Percentiles rank a stretch among this genome's conserved stretches.
phyloP scores from a whole-genome alignment of 1,139 yeast species.

The Pichia sp. region DNA sequence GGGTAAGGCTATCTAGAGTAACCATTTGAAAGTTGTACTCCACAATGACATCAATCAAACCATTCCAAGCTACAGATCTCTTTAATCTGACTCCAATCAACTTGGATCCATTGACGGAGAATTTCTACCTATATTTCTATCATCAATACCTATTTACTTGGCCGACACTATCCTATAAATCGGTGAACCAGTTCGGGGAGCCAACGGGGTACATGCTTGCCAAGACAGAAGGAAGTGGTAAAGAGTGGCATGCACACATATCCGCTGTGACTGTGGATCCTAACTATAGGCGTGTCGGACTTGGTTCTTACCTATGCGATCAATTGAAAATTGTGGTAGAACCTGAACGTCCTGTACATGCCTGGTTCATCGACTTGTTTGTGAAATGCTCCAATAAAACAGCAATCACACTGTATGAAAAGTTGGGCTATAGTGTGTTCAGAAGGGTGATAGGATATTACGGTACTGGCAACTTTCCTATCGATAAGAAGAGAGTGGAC shows the following conservation, averaged over 20 bases:
- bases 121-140: slow-evolving; percentile 80
- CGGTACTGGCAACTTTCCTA: slow-evolving; percentile 41
- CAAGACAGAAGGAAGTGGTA: slow-evolving; percentile 82
- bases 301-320: slow-evolving; percentile 73
- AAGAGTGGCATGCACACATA: slow-evolving; percentile 94
- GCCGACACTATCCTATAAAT: slow-evolving; percentile 87
- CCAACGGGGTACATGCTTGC: slow-evolving; percentile 87
- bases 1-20: too few relatives aligned
- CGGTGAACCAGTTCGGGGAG: slow-evolving; percentile 40
- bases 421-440: slow-evolving; percentile 78
- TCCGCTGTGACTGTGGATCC: slow-evolving; percentile 92
- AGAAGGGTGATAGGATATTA: slow-evolving; percentile 91
- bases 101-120: slow-evolving; percentile 85
- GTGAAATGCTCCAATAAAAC: slow-evolving; percentile 79
- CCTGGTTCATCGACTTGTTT: slow-evolving; percentile 83
- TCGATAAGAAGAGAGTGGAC: slow-evolving; percentile 37
- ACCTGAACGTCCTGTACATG: slow-evolving; percentile 59
- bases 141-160: slow-evolving; percentile 76
- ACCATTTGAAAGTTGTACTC: too few relatives aligned
- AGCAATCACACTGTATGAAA: slow-evolving; percentile 79
- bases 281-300: slow-evolving; percentile 75
- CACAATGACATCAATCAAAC: slow-evolving; percentile 71
- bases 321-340: slow-evolving; percentile 71
- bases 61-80: slow-evolving; percentile 82
- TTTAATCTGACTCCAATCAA: slow-evolving; percentile 70